Base-by-base conservation (phyloP, 2,329 filamentous ascomycete genomes). In the Pyrenochaeta sp. region DNA sequence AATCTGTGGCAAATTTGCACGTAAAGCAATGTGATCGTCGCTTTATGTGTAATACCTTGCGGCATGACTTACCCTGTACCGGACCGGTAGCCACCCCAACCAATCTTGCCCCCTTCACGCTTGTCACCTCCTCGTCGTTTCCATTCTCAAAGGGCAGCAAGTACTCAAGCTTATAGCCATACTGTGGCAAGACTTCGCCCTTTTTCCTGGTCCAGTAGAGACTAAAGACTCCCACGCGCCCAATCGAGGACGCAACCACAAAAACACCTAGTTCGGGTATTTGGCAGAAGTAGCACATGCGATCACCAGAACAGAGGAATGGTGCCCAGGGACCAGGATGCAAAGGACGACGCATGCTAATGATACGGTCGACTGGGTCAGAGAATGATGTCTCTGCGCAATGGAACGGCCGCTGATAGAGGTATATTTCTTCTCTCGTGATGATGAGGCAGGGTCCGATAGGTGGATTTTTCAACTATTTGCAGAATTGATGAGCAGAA, bases 261-360 rank as follows among this genome's bases (percentile, higher is more conserved):
- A 92, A 83, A 12, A 92, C 77, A n/a, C 82, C 87, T 1, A 95
- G 78, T 62, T 90, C 87, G 0, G 88, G 88, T 1, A 93, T 85
- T 45, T 87, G 81, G 0, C 82, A 76, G 32, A 86, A 74, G 80
- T 90, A 86, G 74, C 83, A 87, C 18, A 91, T 74, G 7, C 86
- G 82, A 59, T 87, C 64, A 20, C 49, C 52, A 12, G 75, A 67
- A 37, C 33, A 41, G 15, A 56, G 33, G 7, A 37, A 36, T 20
- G 43, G 31, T 3, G 42, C n/a, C 41, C 45, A 47, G 3, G 27
- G 31, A 2, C 43, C 31, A 0, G 64, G 57, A 27, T 62, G 63
- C 11, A 71, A 49, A 2, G 77, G 74, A 36, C 75, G 69, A 9
- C 68, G 72, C 49, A 80, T 71, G 2, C 73, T 70, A n/a, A 78